Conservation (phyloP, 148 eudicot species). For the Fallopia convolvulus region DNA sequence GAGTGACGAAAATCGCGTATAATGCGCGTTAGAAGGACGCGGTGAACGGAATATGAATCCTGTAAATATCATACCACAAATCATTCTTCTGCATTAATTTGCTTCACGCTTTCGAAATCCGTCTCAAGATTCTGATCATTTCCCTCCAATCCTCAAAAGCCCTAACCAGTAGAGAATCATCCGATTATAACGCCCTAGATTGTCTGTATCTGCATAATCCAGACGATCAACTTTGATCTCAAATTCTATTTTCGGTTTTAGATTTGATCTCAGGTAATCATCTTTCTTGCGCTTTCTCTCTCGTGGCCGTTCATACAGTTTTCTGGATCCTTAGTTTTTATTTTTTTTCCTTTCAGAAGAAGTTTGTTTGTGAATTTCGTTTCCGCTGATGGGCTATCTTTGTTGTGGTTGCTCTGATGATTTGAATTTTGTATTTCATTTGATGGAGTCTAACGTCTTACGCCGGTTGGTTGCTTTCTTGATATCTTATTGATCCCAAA, state of each 20-base stretch:
- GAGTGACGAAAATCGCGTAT: not conserved
- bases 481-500: not conserved
- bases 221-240: not conserved
- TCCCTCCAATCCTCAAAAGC: not conserved
- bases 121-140: not conserved
- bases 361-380: not conserved
- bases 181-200: not conserved
- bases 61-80: not conserved
- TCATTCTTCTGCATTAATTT: not conserved
- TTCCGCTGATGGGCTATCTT: not conserved
- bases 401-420: not conserved
- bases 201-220: not conserved
- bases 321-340: not conserved
- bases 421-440: not conserved
- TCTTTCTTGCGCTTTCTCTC: not conserved
- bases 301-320: not conserved
- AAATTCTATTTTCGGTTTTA: not conserved
- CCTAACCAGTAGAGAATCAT: not conserved
- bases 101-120: slow-evolving; percentile 2
- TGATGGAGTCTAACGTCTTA: not conserved
- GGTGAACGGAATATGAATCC: not conserved
- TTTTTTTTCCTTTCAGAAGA: not conserved
- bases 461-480: not conserved
- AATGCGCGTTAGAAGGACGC: slow-evolving; percentile 1
- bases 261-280: slow-evolving; percentile 1